Conservation (phyloP, 2,329 filamentous ascomycete species). For the Trichophyton equinum region DNA sequence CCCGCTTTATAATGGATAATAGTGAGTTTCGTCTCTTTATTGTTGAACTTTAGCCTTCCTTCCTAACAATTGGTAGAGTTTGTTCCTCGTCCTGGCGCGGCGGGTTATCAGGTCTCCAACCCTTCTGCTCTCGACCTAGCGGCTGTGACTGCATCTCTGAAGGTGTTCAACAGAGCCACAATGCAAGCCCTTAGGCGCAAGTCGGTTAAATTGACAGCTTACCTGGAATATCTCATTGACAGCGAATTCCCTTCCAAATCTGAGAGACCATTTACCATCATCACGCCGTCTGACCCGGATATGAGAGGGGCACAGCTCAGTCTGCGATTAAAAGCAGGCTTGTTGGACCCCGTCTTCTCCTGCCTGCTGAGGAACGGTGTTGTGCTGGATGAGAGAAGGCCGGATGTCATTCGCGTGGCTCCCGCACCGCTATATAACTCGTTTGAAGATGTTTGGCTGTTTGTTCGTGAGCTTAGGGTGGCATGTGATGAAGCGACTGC, state of each 20-base stretch:
- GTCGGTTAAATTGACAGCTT: slow-evolving; percentile 60
- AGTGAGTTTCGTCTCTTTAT: slow-evolving; percentile 21
- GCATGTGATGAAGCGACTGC: slow-evolving; percentile 30
- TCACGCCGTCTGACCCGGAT: slow-evolving; percentile 56
- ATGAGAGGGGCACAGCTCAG: slow-evolving; percentile 71
- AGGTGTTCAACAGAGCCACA: slow-evolving; percentile 58
- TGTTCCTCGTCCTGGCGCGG: slow-evolving; percentile 62
- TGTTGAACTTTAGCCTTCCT: not conserved
- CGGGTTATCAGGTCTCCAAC: slow-evolving; percentile 76
- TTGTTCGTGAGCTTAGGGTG: slow-evolving; percentile 42
- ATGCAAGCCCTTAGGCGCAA: slow-evolving; percentile 59
- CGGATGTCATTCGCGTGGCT: slow-evolving; percentile 71
- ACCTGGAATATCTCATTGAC: slow-evolving; percentile 52
- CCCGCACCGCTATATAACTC: slow-evolving; percentile 76
- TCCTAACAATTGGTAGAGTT: slow-evolving; percentile 38
- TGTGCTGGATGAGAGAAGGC: slow-evolving; percentile 70
- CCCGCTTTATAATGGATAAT: slow-evolving; percentile 74
- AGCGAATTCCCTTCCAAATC: slow-evolving; percentile 18
- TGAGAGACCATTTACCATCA: slow-evolving; percentile 42
- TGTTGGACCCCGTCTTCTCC: slow-evolving; percentile 56
- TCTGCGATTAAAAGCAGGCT: slow-evolving; percentile 52
- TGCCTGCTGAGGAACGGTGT: slow-evolving; percentile 56
- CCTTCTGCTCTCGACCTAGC: slow-evolving; percentile 67
- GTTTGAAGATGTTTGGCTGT: slow-evolving; percentile 58
- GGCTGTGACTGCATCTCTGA: slow-evolving; percentile 58